phyloP scores from a whole-genome alignment of 2,329 filamentous ascomycete species.

The Podosphaera aphanis region DNA sequence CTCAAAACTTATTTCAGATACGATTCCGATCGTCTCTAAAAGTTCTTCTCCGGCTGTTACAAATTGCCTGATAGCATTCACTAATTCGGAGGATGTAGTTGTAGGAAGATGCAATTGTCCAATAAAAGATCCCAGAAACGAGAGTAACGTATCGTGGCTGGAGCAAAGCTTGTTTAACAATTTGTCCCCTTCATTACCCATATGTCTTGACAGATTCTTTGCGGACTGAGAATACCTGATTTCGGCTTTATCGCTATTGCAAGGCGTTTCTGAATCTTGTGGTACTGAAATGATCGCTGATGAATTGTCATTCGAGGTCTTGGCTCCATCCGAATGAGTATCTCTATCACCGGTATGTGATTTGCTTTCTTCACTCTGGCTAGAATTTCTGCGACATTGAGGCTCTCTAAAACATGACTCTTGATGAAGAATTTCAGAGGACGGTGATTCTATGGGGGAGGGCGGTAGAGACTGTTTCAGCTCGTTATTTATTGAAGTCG shows the following conservation, averaged over 20 bases:
- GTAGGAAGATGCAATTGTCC: slow-evolving; percentile 74
- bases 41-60: slow-evolving; percentile 61
- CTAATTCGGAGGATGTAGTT: slow-evolving; percentile 66
- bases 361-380: slow-evolving; percentile 13
- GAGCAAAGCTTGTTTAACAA: slow-evolving; percentile 41
- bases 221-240: too few relatives aligned
- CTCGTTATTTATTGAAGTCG: too few relatives aligned
- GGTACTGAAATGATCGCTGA: too few relatives aligned
- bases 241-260: too few relatives aligned
- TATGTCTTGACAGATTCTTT: too few relatives aligned
- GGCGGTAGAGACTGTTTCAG: slow-evolving; percentile 23
- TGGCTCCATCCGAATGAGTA: too few relatives aligned
- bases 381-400: slow-evolving; percentile 13
- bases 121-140: slow-evolving; percentile 79
- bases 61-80: slow-evolving; percentile 61
- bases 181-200: slow-evolving; percentile 3
- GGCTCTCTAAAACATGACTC: slow-evolving; percentile 20
- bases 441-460: slow-evolving; percentile 33
- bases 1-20: slow-evolving; percentile 54
- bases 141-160: slow-evolving; percentile 72
- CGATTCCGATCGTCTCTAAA: slow-evolving; percentile 55
- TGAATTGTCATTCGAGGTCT: too few relatives aligned
- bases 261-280: too few relatives aligned
- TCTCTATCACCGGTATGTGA: too few relatives aligned
- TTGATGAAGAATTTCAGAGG: slow-evolving; percentile 21